Conservation (phyloP, 2,329 filamentous ascomycete genomes). For the Aspergillus sp. region DNA sequence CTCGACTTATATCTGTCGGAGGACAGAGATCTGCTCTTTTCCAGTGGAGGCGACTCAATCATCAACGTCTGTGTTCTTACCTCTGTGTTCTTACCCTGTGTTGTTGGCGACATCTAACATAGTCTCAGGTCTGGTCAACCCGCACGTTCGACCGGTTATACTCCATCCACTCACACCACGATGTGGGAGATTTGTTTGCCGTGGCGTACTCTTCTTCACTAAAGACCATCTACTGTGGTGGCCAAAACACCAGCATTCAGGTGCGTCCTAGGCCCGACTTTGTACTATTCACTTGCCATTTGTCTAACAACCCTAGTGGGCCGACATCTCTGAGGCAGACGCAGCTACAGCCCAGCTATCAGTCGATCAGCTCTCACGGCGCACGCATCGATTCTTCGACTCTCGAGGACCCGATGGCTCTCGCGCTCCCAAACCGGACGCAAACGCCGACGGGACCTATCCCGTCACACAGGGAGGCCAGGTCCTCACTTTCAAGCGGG, state of each 20-base stretch:
- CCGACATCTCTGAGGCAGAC: constrained; percentile 64
- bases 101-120: not conserved
- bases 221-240: constrained; percentile 83
- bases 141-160: constrained; percentile 72
- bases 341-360: constrained; percentile 61
- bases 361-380: constrained; percentile 68
- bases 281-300: not conserved
- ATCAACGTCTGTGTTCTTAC: constrained; percentile 67
- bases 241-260: constrained; percentile 91
- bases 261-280: constrained; percentile 26
- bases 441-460: constrained; percentile 51
- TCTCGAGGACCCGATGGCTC: constrained; percentile 80
- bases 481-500: constrained; percentile 75
- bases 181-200: constrained; percentile 93
- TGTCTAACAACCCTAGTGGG: constrained; percentile 59
- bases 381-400: constrained; percentile 89
- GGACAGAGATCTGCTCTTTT: constrained; percentile 76
- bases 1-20: constrained; percentile 78
- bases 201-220: constrained; percentile 80
- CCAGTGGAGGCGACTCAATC: constrained; percentile 87
- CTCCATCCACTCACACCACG: constrained; percentile 89
- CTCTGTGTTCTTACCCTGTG: constrained; percentile 7
- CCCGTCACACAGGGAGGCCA: constrained; percentile 57
- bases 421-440: constrained; percentile 69
- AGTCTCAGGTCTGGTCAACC: constrained; percentile 70